These are phyloP conservation scores for Colletotrichum siamense DNA, from an alignment of 2,329 filamentous ascomycete species.

Conservation along the genomic window DNA sequence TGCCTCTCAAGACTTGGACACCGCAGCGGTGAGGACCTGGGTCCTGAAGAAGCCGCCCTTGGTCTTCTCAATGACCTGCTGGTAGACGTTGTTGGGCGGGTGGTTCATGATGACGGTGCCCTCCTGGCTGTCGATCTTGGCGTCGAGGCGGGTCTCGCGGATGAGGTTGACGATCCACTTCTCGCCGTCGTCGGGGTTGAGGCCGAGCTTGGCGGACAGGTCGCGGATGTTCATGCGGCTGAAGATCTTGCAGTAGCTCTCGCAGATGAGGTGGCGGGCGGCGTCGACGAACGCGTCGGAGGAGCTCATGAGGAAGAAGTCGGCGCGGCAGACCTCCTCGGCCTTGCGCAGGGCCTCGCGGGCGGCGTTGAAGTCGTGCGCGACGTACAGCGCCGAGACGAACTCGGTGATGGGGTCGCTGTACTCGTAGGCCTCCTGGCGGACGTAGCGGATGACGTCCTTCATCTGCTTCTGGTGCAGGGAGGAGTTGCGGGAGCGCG, in stretches of 20 bases:
- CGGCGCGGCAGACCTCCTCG: slow-evolving; percentile 87
- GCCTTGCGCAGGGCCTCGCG: slow-evolving; percentile 85
- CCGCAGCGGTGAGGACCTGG: slow-evolving; percentile 82
- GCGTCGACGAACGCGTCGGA: slow-evolving; percentile 92
- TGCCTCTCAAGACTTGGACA: slow-evolving; percentile 48
- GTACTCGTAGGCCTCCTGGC: slow-evolving; percentile 98
- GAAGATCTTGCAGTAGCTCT: slow-evolving; percentile 99
- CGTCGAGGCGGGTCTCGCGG: slow-evolving; percentile 94
- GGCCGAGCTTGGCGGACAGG: slow-evolving; percentile 86
- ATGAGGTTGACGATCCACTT: slow-evolving; percentile 99
- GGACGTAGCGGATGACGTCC: slow-evolving; percentile 92
- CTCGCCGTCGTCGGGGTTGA: slow-evolving; percentile 94
- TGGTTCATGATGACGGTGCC: slow-evolving; percentile 99
- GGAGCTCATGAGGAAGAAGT: slow-evolving; percentile 92
- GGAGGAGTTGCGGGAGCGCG: slow-evolving; percentile 79
- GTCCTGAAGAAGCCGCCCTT: slow-evolving; percentile 99
- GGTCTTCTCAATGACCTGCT: slow-evolving; percentile 98
- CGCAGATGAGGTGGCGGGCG: slow-evolving; percentile 94
- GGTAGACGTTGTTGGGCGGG: slow-evolving; percentile 96
- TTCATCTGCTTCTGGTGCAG: slow-evolving; percentile 98
- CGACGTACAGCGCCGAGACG: slow-evolving; percentile 92
- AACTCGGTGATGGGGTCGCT: slow-evolving; percentile 95
- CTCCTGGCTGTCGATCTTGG: slow-evolving; percentile 99
- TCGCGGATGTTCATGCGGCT: slow-evolving; percentile 98
- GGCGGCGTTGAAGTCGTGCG: slow-evolving; percentile 89